Base-by-base conservation (phyloP, 1,284 basidiomycete species). In the Rhodotorula sp. region DNA sequence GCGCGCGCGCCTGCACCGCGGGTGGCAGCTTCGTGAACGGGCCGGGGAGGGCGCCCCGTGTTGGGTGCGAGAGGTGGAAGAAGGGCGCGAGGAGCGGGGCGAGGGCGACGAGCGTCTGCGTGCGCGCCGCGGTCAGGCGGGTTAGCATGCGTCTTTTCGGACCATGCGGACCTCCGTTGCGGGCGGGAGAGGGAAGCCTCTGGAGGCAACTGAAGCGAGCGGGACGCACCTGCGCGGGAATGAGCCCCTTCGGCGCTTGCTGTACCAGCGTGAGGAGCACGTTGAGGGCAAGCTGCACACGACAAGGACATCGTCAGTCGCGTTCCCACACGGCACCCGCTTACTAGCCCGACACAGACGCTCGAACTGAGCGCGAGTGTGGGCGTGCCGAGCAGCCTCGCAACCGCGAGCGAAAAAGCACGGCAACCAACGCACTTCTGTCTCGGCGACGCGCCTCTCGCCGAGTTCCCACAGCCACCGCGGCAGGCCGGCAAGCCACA, bases 381-480 rank as follows among this genome's bases (percentile, higher is more conserved):
- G 22, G 3, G 22, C 19, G 37, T 21, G 44, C 44, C n/a, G n/a
- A 21, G 5, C n/a, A 39, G 17, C 25, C 17, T 22, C 51, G 51
- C 9, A 46, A 27, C 22, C 50, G 21, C n/a, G 12, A 12, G 12
- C 22, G 10, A 6, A 15, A 80, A 71, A 72, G 44, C 68, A 78
- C n/a, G 15, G 37, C 25, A 32, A 67, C 85, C 25, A 32, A 67
- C 85, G 74, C 66, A 89, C 88, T 84, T 89, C 87, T 12, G 53
- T 0, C 88, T 87, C 10, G 85, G 82, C 6, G 80, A 75, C 17
- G 86, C 79, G 77, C 91, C 87, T 61, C 82, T 86, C 25, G 82
- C 82, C 1, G 89, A 91, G 81, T 81, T 96, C 92, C 93, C 94
- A 96, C 3, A 96, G 83, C 15, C 85, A 86, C 80, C 88, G 89